These are phyloP conservation scores for Vitis rotundifolia DNA, from an alignment of 164 flowering plant species.

Conservation along the genomic window DNA sequence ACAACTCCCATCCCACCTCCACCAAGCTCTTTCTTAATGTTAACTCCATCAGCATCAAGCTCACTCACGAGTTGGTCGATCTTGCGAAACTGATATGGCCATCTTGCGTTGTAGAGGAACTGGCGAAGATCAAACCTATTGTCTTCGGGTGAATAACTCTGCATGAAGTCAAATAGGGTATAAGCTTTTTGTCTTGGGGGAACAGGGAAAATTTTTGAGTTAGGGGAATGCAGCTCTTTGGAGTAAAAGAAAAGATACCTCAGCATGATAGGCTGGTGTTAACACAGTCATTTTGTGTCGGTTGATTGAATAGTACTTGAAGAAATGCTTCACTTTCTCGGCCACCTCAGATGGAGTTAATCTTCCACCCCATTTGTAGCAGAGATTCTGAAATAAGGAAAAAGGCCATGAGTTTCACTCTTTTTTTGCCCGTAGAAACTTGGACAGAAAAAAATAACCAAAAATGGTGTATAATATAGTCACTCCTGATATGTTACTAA, in stretches of 20 bases:
- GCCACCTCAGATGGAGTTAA: slow-evolving; percentile 73
- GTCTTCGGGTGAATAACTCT: slow-evolving; percentile 98
- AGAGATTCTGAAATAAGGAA: slow-evolving; percentile 61
- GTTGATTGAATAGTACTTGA: slow-evolving; percentile 94
- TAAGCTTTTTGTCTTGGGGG: background rate
- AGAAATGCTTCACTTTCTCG: slow-evolving; percentile 91
- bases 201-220: background rate
- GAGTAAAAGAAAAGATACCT: slow-evolving; percentile 43
- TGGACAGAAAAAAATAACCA: too few relatives aligned
- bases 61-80: slow-evolving; percentile 79
- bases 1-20: slow-evolving; percentile 81
- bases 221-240: background rate
- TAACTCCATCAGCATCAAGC: slow-evolving; percentile 41
- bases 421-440: too few relatives aligned
- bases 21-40: slow-evolving; percentile 18
- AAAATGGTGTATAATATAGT: background rate
- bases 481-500: background rate
- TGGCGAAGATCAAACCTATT: slow-evolving; percentile 93
- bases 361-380: slow-evolving; percentile 79
- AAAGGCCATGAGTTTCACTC: too few relatives aligned
- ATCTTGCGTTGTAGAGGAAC: slow-evolving; percentile 83
- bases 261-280: slow-evolving; percentile 96
- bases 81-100: slow-evolving; percentile 95
- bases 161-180: slow-evolving; percentile 27
- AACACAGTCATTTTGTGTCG: slow-evolving; percentile 96